These are phyloP conservation scores for Esteya vermicola DNA, from an alignment of 2,329 filamentous ascomycete genomes.

Conservation along the genomic window DNA sequence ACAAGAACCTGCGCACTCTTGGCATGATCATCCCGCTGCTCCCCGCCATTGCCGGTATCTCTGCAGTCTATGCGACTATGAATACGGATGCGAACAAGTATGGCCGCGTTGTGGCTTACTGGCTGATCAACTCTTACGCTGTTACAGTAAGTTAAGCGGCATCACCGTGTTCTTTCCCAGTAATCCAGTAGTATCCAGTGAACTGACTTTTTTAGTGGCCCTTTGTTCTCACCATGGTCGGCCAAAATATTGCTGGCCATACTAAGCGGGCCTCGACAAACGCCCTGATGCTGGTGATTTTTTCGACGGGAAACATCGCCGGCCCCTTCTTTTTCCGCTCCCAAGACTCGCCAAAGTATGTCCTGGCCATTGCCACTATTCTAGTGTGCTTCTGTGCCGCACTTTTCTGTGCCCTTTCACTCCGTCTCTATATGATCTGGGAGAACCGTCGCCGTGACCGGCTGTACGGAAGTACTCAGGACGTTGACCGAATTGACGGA, in stretches of 20 bases:
- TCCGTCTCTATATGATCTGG: conserved; percentile 22
- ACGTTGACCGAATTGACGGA: conserved; percentile 13
- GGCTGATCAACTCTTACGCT: conserved; percentile 16
- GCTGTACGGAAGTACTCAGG: conserved; percentile 12
- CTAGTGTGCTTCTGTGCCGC: conserved; percentile 20
- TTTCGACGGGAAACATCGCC: too few species aligned
- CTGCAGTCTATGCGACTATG: conserved; percentile 14
- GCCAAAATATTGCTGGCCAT: too few species aligned
- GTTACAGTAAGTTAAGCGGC: conserved; percentile 11
- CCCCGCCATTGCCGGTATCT: conserved; percentile 14
- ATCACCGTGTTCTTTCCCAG: not conserved
- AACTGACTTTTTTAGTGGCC: too few species aligned
- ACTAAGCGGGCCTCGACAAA: too few species aligned
- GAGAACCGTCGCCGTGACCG: conserved; percentile 23
- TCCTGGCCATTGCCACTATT: conserved; percentile 25
- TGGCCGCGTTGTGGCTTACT: conserved; percentile 27
- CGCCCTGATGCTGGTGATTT: too few species aligned
- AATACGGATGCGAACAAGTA: conserved; percentile 20
- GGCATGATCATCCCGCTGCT: conserved; percentile 15
- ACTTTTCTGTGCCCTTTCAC: conserved; percentile 17
- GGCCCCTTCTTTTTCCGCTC: too few species aligned
- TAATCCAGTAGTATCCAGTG: too few species aligned
- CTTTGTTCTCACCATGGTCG: too few species aligned
- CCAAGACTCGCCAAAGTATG: too few species aligned
- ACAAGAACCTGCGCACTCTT: conserved; percentile 19